phyloP scores from a whole-genome alignment of 2,329 filamentous ascomycete genomes.

The Botrytis aclada region DNA sequence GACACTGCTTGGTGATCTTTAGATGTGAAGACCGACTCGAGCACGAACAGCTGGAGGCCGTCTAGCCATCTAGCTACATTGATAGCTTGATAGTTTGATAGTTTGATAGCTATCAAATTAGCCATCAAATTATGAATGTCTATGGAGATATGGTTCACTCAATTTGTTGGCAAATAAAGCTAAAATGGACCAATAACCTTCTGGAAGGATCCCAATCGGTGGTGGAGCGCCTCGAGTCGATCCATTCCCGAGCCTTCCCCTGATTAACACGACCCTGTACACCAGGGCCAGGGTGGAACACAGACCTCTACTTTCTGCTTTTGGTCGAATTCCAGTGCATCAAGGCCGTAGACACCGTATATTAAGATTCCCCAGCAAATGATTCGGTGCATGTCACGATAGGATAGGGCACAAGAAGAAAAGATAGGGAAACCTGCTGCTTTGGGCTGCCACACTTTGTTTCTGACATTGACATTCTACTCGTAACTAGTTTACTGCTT shows the following conservation, averaged over 20 bases:
- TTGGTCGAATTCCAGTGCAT: background rate
- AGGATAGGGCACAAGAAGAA: constrained; percentile 5
- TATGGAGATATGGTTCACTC: background rate
- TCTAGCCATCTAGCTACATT: background rate
- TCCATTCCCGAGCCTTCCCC: constrained; percentile 13
- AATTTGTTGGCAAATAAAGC: constrained; percentile 10
- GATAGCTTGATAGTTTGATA: too few relatives aligned
- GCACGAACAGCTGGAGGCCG: background rate
- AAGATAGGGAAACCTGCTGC: background rate
- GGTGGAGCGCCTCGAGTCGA: background rate
- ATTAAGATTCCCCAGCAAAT: background rate
- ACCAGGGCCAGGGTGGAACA: constrained; percentile 6
- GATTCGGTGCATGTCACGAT: constrained; percentile 10
- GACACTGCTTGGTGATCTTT: background rate
- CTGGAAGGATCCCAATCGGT: constrained; percentile 4
- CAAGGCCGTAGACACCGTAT: background rate
- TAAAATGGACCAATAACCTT: constrained; percentile 1
- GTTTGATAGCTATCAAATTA: background rate
- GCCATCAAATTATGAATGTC: background rate
- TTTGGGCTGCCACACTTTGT: background rate
- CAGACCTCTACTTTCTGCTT: background rate
- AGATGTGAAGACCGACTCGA: background rate
- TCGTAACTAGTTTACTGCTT: too few relatives aligned
- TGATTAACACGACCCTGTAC: constrained; percentile 11
- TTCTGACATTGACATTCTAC: background rate